Evolutionary conservation across 768 basidiomycete genomes (phyloP).

Genomic region (Lentinula aciculospora): DNA sequence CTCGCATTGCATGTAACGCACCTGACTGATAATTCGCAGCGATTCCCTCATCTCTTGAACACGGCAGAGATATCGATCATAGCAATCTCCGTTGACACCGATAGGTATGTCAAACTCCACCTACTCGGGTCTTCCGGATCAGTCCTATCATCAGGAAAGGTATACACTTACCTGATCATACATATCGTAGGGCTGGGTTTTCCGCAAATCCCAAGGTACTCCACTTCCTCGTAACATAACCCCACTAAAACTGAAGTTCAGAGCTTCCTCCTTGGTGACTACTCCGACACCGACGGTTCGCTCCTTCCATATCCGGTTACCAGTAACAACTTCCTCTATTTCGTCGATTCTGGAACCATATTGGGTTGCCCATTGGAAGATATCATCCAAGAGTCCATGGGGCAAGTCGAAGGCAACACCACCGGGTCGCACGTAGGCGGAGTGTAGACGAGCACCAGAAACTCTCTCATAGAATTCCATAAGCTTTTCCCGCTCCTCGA

Average conservation of each 20-base stretch:
- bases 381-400: conserved; percentile 97
- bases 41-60: conserved; percentile 98
- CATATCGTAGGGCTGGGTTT: conserved; percentile 90
- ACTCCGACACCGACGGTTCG: conserved; percentile 86
- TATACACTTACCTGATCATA: conserved; percentile 70
- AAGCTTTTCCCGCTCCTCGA: conserved; percentile 99
- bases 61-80: conserved; percentile 95
- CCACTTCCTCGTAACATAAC: conserved; percentile 97
- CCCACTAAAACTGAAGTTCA: conserved; percentile 91
- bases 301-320: conserved; percentile 97
- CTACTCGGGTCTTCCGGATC: conserved; percentile 23
- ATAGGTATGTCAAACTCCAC: conserved; percentile 98
- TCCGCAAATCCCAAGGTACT: conserved; percentile 91
- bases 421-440: conserved; percentile 96
- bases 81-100: conserved; percentile 95
- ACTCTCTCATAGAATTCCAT: conserved; percentile 99
- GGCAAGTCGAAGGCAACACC: conserved; percentile 98
- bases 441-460: conserved; percentile 93
- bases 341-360: conserved; percentile 89
- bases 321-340: conserved; percentile 96
- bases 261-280: conserved; percentile 88
- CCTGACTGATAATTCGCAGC: conserved; percentile 80
- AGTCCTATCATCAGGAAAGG: background rate
- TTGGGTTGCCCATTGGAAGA: conserved; percentile 97
- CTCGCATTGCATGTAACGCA: conserved; percentile 14